Conservation (phyloP, 176 grass and related monocot genomes). For the Musa itinerans region DNA sequence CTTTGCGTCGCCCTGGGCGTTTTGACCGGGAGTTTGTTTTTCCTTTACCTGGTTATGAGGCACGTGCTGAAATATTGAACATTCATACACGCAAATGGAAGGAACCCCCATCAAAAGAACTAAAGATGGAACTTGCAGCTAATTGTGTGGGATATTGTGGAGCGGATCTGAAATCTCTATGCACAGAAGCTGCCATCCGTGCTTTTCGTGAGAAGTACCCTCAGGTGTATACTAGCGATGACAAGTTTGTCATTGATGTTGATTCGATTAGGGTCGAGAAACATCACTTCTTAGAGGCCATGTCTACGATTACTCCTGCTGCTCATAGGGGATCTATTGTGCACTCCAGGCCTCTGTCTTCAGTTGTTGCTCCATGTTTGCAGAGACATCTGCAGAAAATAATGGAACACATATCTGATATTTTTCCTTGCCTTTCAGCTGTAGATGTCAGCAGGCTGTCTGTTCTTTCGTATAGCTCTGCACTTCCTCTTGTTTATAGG, state of each 20-base stretch:
- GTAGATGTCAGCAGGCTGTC: conserved; percentile 61
- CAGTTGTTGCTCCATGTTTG: conserved; percentile 69
- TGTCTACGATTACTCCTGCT: conserved; percentile 92
- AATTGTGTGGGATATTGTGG: conserved; percentile 99
- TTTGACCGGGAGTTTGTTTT: conserved; percentile 98
- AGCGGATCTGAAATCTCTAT: conserved; percentile 93
- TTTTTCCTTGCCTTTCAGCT: conserved; percentile 66
- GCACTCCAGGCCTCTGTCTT: conserved; percentile 78
- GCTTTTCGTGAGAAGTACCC: conserved; percentile 99
- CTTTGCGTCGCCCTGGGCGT: conserved; percentile 85
- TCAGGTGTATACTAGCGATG: conserved; percentile 97
- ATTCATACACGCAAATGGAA: conserved; percentile 99
- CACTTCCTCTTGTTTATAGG: conserved; percentile 88
- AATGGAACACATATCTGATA: conserved; percentile 70
- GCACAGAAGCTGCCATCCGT: conserved; percentile 92
- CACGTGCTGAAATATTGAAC: conserved; percentile 79
- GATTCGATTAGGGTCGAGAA: conserved; percentile 72
- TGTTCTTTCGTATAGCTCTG: conserved; percentile 60
- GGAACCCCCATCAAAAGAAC: conserved; percentile 63
- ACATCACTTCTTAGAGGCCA: conserved; percentile 96
- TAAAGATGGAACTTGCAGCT: conserved; percentile 91
- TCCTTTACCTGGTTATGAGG: conserved; percentile 92
- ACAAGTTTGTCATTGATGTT: conserved; percentile 99
- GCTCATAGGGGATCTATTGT: conserved; percentile 89
- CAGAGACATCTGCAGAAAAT: conserved; percentile 78